Conservation (phyloP, 23 red algal genomes). For the Gracilaria caudata region DNA sequence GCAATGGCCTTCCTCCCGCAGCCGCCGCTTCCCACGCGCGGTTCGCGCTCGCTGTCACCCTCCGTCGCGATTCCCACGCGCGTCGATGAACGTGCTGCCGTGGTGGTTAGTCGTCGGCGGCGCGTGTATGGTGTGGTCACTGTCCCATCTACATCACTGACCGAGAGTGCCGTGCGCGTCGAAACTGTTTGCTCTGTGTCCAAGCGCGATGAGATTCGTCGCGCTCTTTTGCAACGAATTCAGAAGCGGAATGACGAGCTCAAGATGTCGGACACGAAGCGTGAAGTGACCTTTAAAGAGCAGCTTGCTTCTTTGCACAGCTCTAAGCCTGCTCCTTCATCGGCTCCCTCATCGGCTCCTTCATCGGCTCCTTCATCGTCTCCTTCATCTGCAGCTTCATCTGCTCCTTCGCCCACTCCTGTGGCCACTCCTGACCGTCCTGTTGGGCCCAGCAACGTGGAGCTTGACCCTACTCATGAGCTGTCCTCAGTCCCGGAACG, state of each 20-base stretch:
- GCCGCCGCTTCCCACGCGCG: neutral
- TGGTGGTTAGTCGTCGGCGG: neutral
- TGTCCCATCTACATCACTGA: neutral
- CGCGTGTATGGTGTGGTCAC: slow-evolving; percentile 2
- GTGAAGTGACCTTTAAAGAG: neutral
- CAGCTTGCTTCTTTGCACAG: neutral
- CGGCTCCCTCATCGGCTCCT: neutral
- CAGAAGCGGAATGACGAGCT: slow-evolving; percentile 3
- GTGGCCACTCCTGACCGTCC: neutral
- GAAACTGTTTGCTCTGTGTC: slow-evolving; percentile 12
- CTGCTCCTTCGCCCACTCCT: neutral
- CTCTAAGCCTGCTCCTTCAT: neutral
- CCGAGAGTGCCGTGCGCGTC: neutral
- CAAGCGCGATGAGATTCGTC: slow-evolving; percentile 16
- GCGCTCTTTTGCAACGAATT: neutral
- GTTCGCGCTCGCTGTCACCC: neutral
- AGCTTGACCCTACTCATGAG: slow-evolving; percentile 18
- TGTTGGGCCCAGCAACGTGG: neutral
- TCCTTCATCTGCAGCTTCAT: neutral
- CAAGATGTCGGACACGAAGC: neutral
- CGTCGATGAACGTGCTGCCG: neutral
- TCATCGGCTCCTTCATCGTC: neutral
- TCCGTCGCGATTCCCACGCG: neutral
- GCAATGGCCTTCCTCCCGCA: slow-evolving; percentile 29
- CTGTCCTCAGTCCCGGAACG: neutral